Evolutionary conservation across 148 eudicot genomes (phyloP), one percentile per base, ranked within the genome.

Genomic region (Vaccinium macrocarpon): DNA sequence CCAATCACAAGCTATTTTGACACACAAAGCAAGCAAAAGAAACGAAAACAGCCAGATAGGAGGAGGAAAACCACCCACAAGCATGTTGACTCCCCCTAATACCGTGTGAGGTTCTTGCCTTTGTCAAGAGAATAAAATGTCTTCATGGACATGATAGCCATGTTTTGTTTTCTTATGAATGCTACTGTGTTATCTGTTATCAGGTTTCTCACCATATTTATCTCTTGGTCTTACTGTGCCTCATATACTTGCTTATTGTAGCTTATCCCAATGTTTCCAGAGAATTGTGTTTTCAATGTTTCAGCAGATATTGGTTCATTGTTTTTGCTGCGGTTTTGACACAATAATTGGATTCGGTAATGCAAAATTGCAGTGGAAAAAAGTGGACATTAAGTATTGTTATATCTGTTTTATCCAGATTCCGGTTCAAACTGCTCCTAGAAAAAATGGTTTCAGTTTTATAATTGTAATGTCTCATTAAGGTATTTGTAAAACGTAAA

Each of bases 181-280:
- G 52, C 13, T 42, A 9, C 21, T 73, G 51, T 48, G 27, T 74
- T 46, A 15, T 74, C 19, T 74, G 51, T 74, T 49, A 74, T 74
- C 14, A 42, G 53, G 78, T 25, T 74, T 46, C 42, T 68, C 38
- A 13, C 42, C 73, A 68, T 5, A 68, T 27, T 12, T 68, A 15
- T 68, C 73, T 13, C 35, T 2, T 25, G n/a, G 8, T 68, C 73
- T 27, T 68, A 5, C 18, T 3, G 38, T 68, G 38, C 16, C 73
- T 25, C 46, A 42, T 0, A 35, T 29, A 72, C 76, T 15, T 6
- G n/a, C 49, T 35, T 72, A 72, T 72, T 35, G 76, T 72, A 48
- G 76, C 38, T 18, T 29, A 71, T 15, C 16, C 76, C 49, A 38
- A 68, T 72, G 48, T 72, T 72, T 72, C 76, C 76, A 72, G 48